Conservation (phyloP, 768 basidiomycete species). For the Neoboletus brunneissimus region DNA sequence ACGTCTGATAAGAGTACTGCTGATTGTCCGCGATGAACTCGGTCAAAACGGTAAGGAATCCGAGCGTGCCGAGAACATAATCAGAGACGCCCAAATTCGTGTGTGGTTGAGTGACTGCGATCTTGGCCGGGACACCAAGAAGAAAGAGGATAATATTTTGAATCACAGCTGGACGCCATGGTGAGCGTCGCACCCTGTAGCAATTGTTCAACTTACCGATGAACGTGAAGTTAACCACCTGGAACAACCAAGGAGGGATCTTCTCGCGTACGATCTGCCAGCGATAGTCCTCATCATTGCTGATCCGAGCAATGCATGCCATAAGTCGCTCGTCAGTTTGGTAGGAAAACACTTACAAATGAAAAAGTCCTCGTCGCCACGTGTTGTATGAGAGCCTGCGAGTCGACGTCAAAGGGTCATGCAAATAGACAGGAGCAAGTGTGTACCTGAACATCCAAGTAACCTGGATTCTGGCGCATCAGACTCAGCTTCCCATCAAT, state of each 20-base stretch:
- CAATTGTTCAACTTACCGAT: constrained; percentile 46
- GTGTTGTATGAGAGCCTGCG: constrained; percentile 75
- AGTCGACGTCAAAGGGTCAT: constrained; percentile 23
- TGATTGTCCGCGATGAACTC: constrained; percentile 92
- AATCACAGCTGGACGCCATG: constrained; percentile 45
- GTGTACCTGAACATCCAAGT: constrained; percentile 61
- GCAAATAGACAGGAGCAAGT: background rate
- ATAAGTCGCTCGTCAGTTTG: background rate
- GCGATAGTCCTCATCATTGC: constrained; percentile 88
- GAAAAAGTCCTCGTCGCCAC: constrained; percentile 78
- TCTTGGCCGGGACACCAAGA: constrained; percentile 60
- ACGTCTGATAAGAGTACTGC: constrained; percentile 81
- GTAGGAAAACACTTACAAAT: constrained; percentile 44
- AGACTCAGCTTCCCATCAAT: background rate
- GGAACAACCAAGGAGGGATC: constrained; percentile 53
- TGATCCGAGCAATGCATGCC: constrained; percentile 25
- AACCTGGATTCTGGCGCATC: constrained; percentile 25
- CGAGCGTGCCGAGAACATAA: constrained; percentile 53
- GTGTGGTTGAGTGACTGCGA: constrained; percentile 54
- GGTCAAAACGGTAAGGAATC: constrained; percentile 54
- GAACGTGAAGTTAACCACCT: constrained; percentile 61
- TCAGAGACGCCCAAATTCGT: constrained; percentile 56
- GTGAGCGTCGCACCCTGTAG: constrained; percentile 1
- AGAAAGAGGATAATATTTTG: constrained; percentile 82
- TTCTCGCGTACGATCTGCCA: constrained; percentile 75